Conservation (phyloP, 2,329 filamentous ascomycete genomes). For the Ceratocystis diversiconidia region DNA sequence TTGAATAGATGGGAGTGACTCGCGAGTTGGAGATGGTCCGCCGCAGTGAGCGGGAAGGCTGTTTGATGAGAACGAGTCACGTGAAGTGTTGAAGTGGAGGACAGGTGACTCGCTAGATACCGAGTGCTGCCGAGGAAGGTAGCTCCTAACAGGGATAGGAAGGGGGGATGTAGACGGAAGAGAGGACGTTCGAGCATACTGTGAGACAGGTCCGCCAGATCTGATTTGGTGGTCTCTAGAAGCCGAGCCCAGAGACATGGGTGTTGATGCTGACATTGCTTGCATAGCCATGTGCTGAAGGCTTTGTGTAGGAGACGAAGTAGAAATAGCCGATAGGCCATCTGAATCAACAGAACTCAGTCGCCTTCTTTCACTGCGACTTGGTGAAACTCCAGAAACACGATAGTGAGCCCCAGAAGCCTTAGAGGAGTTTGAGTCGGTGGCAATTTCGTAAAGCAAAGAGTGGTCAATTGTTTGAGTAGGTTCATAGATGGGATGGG, state of each 20-base stretch:
- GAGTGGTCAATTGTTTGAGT: slow-evolving; percentile 1
- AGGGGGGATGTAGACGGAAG: slow-evolving; percentile 3
- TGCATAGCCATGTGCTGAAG: slow-evolving; percentile 11
- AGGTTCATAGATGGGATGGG: slow-evolving; percentile 7
- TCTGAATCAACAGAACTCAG: slow-evolving; percentile 12
- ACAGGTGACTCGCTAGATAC: neutral
- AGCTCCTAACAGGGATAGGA: slow-evolving; percentile 4
- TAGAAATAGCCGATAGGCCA: slow-evolving; percentile 1
- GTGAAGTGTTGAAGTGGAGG: neutral
- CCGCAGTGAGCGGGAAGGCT: slow-evolving; percentile 6
- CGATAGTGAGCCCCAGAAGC: neutral
- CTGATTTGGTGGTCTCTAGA: neutral
- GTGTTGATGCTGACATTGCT: slow-evolving; percentile 12
- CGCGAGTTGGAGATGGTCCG: neutral
- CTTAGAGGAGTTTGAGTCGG: neutral
- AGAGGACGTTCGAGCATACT: slow-evolving; percentile 9
- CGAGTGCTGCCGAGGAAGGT: slow-evolving; percentile 5
- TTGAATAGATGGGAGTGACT: slow-evolving; percentile 10
- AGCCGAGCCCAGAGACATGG: neutral
- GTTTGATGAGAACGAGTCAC: slow-evolving; percentile 3
- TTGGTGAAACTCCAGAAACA: slow-evolving; percentile 4
- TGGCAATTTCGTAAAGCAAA: slow-evolving; percentile 2
- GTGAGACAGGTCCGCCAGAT: neutral
- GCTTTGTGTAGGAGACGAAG: slow-evolving; percentile 2
- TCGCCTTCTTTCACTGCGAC: slow-evolving; percentile 4